A percentile compares a stretch with the other conserved stretches of the same genome.
phyloP scores from a whole-genome alignment of 2,329 filamentous ascomycete genomes.

The Trichoderma polysporum region DNA sequence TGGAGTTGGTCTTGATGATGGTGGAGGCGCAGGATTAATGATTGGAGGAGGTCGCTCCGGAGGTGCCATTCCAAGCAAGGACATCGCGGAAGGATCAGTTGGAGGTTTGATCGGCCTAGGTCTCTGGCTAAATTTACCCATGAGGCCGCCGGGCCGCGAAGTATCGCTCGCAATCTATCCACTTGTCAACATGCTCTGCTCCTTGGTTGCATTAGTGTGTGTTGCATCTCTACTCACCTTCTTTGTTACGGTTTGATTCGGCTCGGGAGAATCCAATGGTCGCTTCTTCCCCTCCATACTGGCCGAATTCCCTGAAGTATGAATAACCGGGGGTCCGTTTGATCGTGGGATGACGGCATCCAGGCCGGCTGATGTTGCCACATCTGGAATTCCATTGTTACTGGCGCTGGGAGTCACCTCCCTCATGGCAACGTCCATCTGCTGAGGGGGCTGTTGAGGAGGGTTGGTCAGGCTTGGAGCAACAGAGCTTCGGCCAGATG shows the following conservation, averaged over 20 bases:
- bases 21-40: slow-evolving; percentile 21
- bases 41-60: slow-evolving; percentile 43
- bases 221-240: slow-evolving; percentile 38
- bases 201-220: background rate
- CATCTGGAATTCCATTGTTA: slow-evolving; percentile 3
- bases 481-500: background rate
- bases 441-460: background rate
- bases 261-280: slow-evolving; percentile 39
- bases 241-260: slow-evolving; percentile 37
- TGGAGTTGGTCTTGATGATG: slow-evolving; percentile 24
- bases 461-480: background rate
- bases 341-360: slow-evolving; percentile 27
- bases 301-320: slow-evolving; percentile 30
- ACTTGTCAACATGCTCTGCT: slow-evolving; percentile 29
- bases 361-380: background rate
- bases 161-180: slow-evolving; percentile 34
- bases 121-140: slow-evolving; percentile 40
- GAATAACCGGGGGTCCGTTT: slow-evolving; percentile 41
- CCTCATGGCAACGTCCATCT: slow-evolving; percentile 23
- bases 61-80: slow-evolving; percentile 49
- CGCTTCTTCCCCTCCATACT: slow-evolving; percentile 43
- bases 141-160: slow-evolving; percentile 34
- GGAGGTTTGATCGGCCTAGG: slow-evolving; percentile 33
- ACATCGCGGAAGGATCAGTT: slow-evolving; percentile 54
- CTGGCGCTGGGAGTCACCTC: slow-evolving; percentile 12